phyloP scores from a whole-genome alignment of 257 asterid species.

The Rhazya stricta region DNA sequence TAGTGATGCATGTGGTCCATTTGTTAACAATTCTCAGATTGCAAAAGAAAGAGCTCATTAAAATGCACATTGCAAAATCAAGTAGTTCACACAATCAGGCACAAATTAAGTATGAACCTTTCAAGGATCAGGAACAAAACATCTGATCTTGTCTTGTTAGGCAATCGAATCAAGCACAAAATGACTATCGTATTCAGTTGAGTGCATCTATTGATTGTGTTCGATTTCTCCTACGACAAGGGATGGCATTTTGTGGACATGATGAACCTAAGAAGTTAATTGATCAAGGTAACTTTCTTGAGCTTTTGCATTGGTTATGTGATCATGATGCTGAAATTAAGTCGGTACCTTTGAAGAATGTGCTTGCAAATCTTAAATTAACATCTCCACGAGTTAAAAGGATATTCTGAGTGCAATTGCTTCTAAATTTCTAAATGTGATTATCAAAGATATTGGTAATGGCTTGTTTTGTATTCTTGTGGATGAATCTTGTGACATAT shows the following conservation, averaged over 20 bases:
- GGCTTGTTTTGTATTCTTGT: too few relatives aligned
- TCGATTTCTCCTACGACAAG: constrained; percentile 2
- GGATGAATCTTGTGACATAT: too few relatives aligned
- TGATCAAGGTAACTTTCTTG: constrained; percentile 1
- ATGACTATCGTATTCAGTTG: background rate
- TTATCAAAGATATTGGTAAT: background rate
- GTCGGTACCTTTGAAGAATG: background rate
- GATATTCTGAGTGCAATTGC: background rate
- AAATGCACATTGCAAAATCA: too few relatives aligned
- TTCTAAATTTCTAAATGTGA: background rate
- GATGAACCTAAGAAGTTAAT: background rate
- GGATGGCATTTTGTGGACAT: background rate
- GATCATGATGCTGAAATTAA: background rate
- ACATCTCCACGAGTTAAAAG: background rate
- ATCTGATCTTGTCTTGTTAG: too few relatives aligned
- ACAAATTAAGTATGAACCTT: too few relatives aligned
- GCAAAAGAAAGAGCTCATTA: too few relatives aligned
- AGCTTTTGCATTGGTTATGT: background rate
- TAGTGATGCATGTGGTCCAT: too few relatives aligned
- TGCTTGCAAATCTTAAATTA: too few relatives aligned
- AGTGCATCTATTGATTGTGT: constrained; percentile 4
- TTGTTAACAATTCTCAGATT: too few relatives aligned
- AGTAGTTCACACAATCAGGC: too few relatives aligned
- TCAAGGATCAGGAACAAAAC: too few relatives aligned
- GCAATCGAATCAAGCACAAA: background rate